Evolutionary conservation across 768 basidiomycete genomes (phyloP).

Genomic region (Suillus americanus): DNA sequence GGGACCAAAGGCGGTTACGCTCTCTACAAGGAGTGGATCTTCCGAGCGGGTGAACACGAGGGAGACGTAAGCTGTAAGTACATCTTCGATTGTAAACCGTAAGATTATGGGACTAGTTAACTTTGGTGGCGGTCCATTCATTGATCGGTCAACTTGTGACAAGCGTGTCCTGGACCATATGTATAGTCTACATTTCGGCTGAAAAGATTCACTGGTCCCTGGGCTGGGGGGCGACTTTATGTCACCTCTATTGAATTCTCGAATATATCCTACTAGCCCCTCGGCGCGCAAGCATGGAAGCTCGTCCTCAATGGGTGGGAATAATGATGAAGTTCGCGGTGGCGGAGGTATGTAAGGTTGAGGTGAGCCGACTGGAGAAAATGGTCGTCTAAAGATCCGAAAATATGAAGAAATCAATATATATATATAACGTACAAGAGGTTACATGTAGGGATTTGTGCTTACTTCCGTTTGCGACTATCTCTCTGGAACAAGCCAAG

Average conservation of each 20-base stretch:
- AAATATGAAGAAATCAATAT: not conserved
- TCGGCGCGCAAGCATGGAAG: slow-evolving; percentile 41
- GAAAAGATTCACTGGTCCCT: not conserved
- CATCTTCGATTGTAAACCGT: slow-evolving; percentile 62
- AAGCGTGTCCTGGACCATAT: slow-evolving; percentile 48
- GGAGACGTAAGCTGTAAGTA: slow-evolving; percentile 64
- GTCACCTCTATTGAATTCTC: slow-evolving; percentile 50
- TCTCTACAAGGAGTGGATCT: slow-evolving; percentile 53
- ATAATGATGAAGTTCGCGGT: slow-evolving; percentile 36
- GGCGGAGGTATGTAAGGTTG: slow-evolving; percentile 52
- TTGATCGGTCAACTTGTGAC: slow-evolving; percentile 13
- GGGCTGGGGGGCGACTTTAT: not conserved
- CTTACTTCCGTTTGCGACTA: slow-evolving; percentile 58
- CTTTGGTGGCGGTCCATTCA: not conserved
- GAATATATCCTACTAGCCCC: slow-evolving; percentile 53
- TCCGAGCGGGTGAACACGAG: slow-evolving; percentile 38
- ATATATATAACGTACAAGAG: not conserved
- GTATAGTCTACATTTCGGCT: slow-evolving; percentile 42
- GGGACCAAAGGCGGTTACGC: slow-evolving; percentile 68
- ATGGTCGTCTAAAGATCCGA: slow-evolving; percentile 39
- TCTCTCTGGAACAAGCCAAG: slow-evolving; percentile 48
- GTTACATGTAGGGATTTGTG: slow-evolving; percentile 10
- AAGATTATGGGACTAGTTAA: slow-evolving; percentile 39
- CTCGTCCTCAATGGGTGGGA: slow-evolving; percentile 41
- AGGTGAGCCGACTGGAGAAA: slow-evolving; percentile 57